phyloP scores from a whole-genome alignment of 495 filamentous ascomycete species.

The Aspergillus cavernicola region DNA sequence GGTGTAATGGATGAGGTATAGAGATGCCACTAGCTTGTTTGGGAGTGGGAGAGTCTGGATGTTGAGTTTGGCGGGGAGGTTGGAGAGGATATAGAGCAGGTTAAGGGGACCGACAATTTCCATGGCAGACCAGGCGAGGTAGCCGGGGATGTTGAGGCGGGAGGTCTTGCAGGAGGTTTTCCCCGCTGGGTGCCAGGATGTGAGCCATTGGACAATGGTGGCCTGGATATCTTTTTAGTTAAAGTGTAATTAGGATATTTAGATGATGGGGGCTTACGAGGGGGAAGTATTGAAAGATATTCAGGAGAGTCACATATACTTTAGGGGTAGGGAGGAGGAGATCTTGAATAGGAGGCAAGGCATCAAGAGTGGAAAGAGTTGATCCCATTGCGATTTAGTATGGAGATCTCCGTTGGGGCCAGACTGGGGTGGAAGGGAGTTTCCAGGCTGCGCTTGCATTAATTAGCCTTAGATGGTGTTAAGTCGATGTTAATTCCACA shows the following conservation, averaged over 20 bases:
- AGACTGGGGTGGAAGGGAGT: too few species aligned
- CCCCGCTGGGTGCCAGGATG: constrained; percentile 66
- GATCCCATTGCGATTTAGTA: constrained; percentile 25
- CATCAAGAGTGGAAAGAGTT: constrained; percentile 19
- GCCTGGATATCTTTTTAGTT: constrained; percentile 34
- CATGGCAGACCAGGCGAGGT: constrained; percentile 82
- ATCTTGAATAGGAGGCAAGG: constrained; percentile 21
- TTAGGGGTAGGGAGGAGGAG: constrained; percentile 50
- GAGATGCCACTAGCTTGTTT: constrained; percentile 32
- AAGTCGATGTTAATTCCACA: too few species aligned
- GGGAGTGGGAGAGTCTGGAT: constrained; percentile 19
- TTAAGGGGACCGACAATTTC: constrained; percentile 73
- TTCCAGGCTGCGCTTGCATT: background rate
- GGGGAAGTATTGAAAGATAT: constrained; percentile 50
- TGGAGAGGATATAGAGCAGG: constrained; percentile 71
- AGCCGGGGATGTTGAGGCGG: constrained; percentile 81
- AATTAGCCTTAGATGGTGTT: background rate
- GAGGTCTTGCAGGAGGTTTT: constrained; percentile 74
- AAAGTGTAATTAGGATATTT: background rate
- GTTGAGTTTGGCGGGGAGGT: constrained; percentile 45
- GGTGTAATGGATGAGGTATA: constrained; percentile 69
- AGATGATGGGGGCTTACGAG: constrained; percentile 28
- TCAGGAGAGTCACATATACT: constrained; percentile 46
- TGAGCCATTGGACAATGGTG: constrained; percentile 59
- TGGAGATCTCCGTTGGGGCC: background rate